Conservation (phyloP, 768 basidiomycete genomes). For the Phylloporus rhodoxanthus region DNA sequence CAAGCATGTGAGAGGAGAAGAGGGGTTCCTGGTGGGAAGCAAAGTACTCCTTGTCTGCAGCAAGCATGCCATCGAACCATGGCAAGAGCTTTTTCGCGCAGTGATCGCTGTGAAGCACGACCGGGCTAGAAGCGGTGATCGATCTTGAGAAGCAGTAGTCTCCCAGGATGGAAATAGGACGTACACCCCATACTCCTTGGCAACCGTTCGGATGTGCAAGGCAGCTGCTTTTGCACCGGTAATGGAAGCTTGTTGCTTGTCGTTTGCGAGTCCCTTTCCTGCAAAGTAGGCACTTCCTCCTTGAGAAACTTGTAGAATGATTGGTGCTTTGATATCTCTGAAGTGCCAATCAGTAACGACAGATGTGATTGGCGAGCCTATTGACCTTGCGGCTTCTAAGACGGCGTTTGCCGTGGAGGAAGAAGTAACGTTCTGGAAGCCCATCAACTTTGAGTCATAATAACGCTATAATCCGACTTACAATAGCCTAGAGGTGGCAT, state of each 20-base stretch:
- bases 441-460: neutral
- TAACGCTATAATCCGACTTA: slow-evolving; percentile 37
- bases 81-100: slow-evolving; percentile 96
- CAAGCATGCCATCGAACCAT: slow-evolving; percentile 99
- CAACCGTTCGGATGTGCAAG: slow-evolving; percentile 81
- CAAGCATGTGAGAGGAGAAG: slow-evolving; percentile 98
- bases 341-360: slow-evolving; percentile 9
- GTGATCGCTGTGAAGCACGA: slow-evolving; percentile 97
- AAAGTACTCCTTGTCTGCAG: slow-evolving; percentile 90
- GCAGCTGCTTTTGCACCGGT: slow-evolving; percentile 90
- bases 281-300: slow-evolving; percentile 95
- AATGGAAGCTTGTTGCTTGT: slow-evolving; percentile 92
- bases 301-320: slow-evolving; percentile 97
- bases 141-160: neutral
- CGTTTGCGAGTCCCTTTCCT: slow-evolving; percentile 93
- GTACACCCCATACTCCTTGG: slow-evolving; percentile 89
- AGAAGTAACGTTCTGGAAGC: slow-evolving; percentile 83
- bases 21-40: slow-evolving; percentile 81
- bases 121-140: slow-evolving; percentile 55
- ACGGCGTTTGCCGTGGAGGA: slow-evolving; percentile 92
- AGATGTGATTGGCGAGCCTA: neutral
- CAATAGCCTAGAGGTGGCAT: slow-evolving; percentile 54
- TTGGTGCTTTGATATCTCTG: slow-evolving; percentile 93
- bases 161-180: slow-evolving; percentile 28
- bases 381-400: slow-evolving; percentile 89